Conservation (phyloP, 805 yeast species). For the Allodekkera sacchari region DNA sequence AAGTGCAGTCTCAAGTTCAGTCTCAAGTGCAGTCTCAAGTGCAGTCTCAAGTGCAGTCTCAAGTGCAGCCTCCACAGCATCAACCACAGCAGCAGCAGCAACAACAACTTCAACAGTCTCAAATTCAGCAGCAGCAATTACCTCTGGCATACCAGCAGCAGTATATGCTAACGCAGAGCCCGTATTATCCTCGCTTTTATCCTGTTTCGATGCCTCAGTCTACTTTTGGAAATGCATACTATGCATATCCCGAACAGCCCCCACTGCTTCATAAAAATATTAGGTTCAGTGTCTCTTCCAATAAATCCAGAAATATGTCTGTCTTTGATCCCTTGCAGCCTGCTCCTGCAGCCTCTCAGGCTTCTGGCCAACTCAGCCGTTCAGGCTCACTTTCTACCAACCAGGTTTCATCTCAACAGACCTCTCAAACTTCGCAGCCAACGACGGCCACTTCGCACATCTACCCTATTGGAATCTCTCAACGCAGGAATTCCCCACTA, state of each 20-base stretch:
- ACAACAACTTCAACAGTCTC: conserved; percentile 9
- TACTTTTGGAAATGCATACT: too few species aligned
- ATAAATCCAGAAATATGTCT: conserved; percentile 30
- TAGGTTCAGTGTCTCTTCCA: conserved; percentile 22
- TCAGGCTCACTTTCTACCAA: too few species aligned
- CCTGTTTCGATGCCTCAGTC: too few species aligned
- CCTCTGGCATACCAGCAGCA: conserved; percentile 1
- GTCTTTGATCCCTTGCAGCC: conserved; percentile 29
- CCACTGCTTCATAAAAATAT: conserved; percentile 24
- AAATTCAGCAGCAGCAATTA: conserved; percentile 12
- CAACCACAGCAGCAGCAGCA: conserved; percentile 7
- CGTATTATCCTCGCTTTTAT: too few species aligned
- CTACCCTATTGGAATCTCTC: too few species aligned
- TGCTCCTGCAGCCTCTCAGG: not conserved
- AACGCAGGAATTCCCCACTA: too few species aligned
- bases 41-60: conserved; percentile 5
- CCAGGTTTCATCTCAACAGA: too few species aligned
- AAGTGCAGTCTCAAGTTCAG: conserved; percentile 8
- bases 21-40: conserved; percentile 6
- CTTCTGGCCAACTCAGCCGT: not conserved
- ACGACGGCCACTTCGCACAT: too few species aligned
- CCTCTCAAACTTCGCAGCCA: too few species aligned
- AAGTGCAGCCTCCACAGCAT: conserved; percentile 5
- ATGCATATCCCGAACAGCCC: conserved; percentile 13
- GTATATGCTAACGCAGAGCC: not conserved